Conservation (phyloP, 2,329 filamentous ascomycete genomes). For the Mariannaea sp. region DNA sequence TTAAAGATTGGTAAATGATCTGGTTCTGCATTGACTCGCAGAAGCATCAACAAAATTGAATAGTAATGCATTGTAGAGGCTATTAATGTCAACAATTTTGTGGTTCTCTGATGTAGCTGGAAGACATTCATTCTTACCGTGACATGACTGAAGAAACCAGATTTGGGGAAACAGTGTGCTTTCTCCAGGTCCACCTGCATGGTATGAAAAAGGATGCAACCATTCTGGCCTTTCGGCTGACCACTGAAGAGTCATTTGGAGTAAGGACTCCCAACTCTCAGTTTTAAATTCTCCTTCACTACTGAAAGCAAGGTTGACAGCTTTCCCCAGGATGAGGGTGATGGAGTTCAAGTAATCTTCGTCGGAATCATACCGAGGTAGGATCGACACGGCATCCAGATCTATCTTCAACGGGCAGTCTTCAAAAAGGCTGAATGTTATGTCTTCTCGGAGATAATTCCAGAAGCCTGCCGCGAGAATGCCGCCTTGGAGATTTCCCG, state of each 20-base stretch:
- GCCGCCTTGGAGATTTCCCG: slow-evolving; percentile 31
- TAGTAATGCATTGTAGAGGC: slow-evolving; percentile 51
- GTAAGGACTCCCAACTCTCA: slow-evolving; percentile 29
- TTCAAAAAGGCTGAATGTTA: slow-evolving; percentile 57
- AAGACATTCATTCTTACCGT: slow-evolving; percentile 42
- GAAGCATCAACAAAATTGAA: slow-evolving; percentile 43
- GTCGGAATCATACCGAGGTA: slow-evolving; percentile 24
- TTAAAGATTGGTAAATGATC: slow-evolving; percentile 12
- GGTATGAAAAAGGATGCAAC: slow-evolving; percentile 40
- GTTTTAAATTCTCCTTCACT: slow-evolving; percentile 5
- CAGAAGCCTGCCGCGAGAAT: slow-evolving; percentile 51
- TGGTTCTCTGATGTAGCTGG: accelerated
- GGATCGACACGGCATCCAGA: slow-evolving; percentile 31
- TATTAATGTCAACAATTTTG: slow-evolving; percentile 26
- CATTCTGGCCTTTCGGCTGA: slow-evolving; percentile 37
- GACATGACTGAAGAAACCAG: slow-evolving; percentile 49
- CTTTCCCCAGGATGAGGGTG: slow-evolving; percentile 48
- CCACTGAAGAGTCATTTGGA: slow-evolving; percentile 40
- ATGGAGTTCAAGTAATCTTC: slow-evolving; percentile 46
- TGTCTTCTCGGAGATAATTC: slow-evolving; percentile 58
- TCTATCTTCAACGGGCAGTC: slow-evolving; percentile 49
- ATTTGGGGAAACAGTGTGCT: slow-evolving; percentile 41
- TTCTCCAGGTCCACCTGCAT: background rate
- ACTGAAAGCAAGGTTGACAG: slow-evolving; percentile 48
- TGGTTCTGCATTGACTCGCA: slow-evolving; percentile 29